phyloP scores from a whole-genome alignment of 2,329 filamentous ascomycete genomes.

The Diplodia seriata region DNA sequence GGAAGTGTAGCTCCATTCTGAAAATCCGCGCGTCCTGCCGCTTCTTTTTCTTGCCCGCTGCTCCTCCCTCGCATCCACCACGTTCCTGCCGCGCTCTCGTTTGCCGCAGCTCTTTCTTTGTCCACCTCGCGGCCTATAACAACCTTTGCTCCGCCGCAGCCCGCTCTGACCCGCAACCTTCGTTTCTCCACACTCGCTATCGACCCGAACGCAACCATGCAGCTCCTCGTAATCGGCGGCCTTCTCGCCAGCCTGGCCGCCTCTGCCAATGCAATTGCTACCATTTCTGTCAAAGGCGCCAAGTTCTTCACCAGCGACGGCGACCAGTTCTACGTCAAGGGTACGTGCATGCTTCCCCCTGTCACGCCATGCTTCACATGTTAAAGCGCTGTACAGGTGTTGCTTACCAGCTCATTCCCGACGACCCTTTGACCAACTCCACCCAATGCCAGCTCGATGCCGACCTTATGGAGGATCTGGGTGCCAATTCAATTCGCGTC shows the following conservation, averaged over 20 bases:
- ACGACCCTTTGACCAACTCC: slow-evolving; percentile 78
- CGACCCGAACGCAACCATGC: background rate
- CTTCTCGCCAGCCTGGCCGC: slow-evolving; percentile 41
- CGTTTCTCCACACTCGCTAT: slow-evolving; percentile 2
- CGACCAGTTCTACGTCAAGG: slow-evolving; percentile 84
- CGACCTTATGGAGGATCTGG: slow-evolving; percentile 77
- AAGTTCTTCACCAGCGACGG: slow-evolving; percentile 87
- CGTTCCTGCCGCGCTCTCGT: slow-evolving; percentile 4
- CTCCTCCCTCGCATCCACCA: slow-evolving; percentile 8
- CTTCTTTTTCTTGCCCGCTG: slow-evolving; percentile 15
- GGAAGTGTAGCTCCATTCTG: slow-evolving; percentile 10
- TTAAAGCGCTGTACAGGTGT: background rate
- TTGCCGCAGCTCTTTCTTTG: slow-evolving; percentile 10
- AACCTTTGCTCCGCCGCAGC: background rate
- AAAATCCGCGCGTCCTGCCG: slow-evolving; percentile 22
- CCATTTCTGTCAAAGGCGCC: slow-evolving; percentile 70
- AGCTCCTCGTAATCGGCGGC: slow-evolving; percentile 25
- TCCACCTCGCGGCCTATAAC: background rate
- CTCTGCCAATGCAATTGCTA: slow-evolving; percentile 57
- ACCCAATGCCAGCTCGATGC: slow-evolving; percentile 80
- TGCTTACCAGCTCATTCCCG: slow-evolving; percentile 56
- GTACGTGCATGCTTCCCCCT: slow-evolving; percentile 51
- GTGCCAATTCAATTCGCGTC: slow-evolving; percentile 83
- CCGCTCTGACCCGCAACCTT: background rate
- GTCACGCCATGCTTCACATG: slow-evolving; percentile 1